Evolutionary conservation across 2,329 filamentous ascomycete species (phyloP).

Genomic region (Diaporthe ampelina): DNA sequence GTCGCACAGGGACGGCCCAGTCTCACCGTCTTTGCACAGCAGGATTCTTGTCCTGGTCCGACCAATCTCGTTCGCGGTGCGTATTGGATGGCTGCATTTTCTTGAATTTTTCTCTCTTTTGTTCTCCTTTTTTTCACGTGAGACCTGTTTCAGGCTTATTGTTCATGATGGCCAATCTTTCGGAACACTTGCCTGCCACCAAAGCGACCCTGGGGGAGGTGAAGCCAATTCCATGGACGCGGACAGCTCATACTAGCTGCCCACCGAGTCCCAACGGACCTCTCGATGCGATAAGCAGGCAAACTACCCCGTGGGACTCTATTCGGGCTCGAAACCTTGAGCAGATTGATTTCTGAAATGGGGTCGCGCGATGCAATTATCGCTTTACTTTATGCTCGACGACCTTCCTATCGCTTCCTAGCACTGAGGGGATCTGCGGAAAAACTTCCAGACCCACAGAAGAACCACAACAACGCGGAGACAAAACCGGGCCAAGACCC

Average conservation of each 20-base stretch:
- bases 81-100: background rate
- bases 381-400: background rate
- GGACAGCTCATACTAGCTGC: background rate
- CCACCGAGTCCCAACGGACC: background rate
- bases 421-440: background rate
- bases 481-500: slow-evolving; percentile 23
- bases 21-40: slow-evolving; percentile 8
- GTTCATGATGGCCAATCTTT: background rate
- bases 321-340: background rate
- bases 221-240: background rate
- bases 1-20: background rate
- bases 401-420: background rate
- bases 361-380: background rate
- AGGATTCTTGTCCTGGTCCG: background rate
- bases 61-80: background rate
- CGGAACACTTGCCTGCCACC: background rate
- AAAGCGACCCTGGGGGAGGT: no score
- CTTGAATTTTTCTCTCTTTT: background rate
- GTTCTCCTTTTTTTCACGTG: background rate
- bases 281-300: background rate
- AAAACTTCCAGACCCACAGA: background rate
- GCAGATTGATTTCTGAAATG: background rate
- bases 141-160: background rate
- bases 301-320: no score
- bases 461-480: slow-evolving; percentile 15